A percentile compares a stretch with the other conserved stretches of the same genome.
Evolutionary conservation across 768 basidiomycete genomes (phyloP).

Genomic region (Leccinum longicurvipes): DNA sequence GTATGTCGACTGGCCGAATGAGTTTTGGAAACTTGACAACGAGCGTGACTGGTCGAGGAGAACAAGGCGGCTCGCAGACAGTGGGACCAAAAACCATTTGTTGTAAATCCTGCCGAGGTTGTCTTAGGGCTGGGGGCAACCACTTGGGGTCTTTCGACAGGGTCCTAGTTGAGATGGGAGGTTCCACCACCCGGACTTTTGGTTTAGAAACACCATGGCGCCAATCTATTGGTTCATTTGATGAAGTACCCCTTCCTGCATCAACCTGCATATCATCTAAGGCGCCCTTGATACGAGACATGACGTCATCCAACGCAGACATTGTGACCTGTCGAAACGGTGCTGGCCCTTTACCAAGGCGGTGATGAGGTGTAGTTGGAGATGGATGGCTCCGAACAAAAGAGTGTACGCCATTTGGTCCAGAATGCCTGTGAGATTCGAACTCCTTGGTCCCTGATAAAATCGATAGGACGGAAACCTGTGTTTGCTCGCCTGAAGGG

Average conservation of each 20-base stretch:
- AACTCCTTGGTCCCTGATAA: slow-evolving; percentile 16
- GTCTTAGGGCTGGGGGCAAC: slow-evolving; percentile 55
- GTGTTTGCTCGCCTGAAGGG: slow-evolving; percentile 7
- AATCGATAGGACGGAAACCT: neutral
- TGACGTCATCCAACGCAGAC: slow-evolving; percentile 76
- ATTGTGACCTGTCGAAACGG: slow-evolving; percentile 52
- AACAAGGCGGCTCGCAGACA: slow-evolving; percentile 44
- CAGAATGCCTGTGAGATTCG: slow-evolving; percentile 17
- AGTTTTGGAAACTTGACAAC: slow-evolving; percentile 47
- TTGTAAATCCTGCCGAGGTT: slow-evolving; percentile 34
- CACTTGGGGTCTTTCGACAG: slow-evolving; percentile 44
- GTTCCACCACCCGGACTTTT: slow-evolving; percentile 20
- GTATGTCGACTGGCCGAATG: slow-evolving; percentile 40
- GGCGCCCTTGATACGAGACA: slow-evolving; percentile 84
- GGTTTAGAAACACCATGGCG: slow-evolving; percentile 19
- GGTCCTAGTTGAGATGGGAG: slow-evolving; percentile 9
- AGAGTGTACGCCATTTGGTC: slow-evolving; percentile 15
- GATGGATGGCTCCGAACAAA: slow-evolving; percentile 18
- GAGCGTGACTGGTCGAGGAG: slow-evolving; percentile 41
- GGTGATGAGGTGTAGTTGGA: slow-evolving; percentile 18
- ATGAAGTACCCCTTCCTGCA: slow-evolving; percentile 20
- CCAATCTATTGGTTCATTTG: slow-evolving; percentile 22
- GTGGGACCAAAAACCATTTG: slow-evolving; percentile 48
- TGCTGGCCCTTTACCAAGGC: slow-evolving; percentile 19
- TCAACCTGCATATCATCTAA: slow-evolving; percentile 64